Conservation (phyloP, 495 filamentous ascomycete genomes). For the Aspergillus egyptiacus region DNA sequence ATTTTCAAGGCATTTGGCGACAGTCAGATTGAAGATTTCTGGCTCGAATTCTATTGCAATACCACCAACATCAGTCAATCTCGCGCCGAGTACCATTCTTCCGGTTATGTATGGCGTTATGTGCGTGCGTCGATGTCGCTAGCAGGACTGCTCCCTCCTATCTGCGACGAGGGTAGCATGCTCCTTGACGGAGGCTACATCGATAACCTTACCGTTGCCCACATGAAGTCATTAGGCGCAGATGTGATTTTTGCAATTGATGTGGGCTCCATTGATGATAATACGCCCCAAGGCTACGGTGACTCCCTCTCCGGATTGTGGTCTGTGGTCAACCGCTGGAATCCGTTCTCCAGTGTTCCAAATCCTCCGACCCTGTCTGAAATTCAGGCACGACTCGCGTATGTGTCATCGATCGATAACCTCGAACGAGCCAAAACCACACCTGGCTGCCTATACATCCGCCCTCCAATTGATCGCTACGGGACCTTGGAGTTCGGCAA, state of each 20-base stretch:
- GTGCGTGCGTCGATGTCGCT: slow-evolving; percentile 94
- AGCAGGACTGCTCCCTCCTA: slow-evolving; percentile 82
- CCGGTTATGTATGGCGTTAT: slow-evolving; percentile 94
- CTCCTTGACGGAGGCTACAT: slow-evolving; percentile 94
- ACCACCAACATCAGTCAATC: slow-evolving; percentile 95
- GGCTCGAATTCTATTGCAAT: slow-evolving; percentile 98
- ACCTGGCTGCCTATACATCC: slow-evolving; percentile 87
- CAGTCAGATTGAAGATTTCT: slow-evolving; percentile 96
- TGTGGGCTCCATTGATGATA: slow-evolving; percentile 85
- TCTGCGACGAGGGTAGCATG: slow-evolving; percentile 96
- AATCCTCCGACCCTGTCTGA: slow-evolving; percentile 94
- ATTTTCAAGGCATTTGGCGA: slow-evolving; percentile 98
- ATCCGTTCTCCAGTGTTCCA: slow-evolving; percentile 77
- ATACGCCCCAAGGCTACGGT: slow-evolving; percentile 83
- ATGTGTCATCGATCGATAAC: slow-evolving; percentile 88
- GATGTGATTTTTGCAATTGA: slow-evolving; percentile 95
- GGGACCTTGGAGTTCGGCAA: slow-evolving; percentile 94
- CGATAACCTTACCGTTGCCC: slow-evolving; percentile 92
- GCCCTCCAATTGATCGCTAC: slow-evolving; percentile 87
- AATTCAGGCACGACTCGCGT: slow-evolving; percentile 90
- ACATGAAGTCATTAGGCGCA: slow-evolving; percentile 92
- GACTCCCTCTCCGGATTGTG: slow-evolving; percentile 94
- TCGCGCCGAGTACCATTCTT: slow-evolving; percentile 83
- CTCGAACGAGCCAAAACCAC: slow-evolving; percentile 86
- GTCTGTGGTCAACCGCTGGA: slow-evolving; percentile 93